phyloP scores from a whole-genome alignment of 768 basidiomycete genomes.

The Phlebiopsis flavidoalba region DNA sequence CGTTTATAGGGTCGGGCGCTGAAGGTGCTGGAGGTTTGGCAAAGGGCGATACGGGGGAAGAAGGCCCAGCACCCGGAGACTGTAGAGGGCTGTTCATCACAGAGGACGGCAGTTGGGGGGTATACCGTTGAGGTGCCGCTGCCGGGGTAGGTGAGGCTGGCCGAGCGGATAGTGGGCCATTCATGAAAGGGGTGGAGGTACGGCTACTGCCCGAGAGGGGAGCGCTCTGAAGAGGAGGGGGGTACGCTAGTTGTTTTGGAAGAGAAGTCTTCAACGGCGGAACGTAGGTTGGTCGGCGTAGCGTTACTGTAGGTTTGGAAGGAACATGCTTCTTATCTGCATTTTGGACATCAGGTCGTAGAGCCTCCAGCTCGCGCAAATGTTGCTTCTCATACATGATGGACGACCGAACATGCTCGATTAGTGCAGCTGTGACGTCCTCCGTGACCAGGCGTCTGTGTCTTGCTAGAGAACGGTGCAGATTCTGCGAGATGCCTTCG shows the following conservation, averaged over 20 bases:
- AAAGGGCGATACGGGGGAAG: conserved; percentile 32
- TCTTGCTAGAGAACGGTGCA: conserved; percentile 79
- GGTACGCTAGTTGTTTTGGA: conserved; percentile 23
- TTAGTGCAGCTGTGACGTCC: conserved; percentile 83
- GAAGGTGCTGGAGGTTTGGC: conserved; percentile 26
- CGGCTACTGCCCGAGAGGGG: conserved; percentile 5
- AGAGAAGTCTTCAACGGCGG: conserved; percentile 55
- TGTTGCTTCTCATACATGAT: conserved; percentile 90
- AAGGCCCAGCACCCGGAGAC: conserved; percentile 54
- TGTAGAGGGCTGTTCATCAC: conserved; percentile 27
- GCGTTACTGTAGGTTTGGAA: conserved; percentile 37
- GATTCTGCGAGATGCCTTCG: conserved; percentile 88
- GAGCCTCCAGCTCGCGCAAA: conserved; percentile 81
- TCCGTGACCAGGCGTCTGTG: conserved; percentile 88
- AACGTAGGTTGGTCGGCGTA: conserved; percentile 57
- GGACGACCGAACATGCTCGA: conserved; percentile 89
- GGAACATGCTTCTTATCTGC: conserved; percentile 58
- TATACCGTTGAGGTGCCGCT: neutral
- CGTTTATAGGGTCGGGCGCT: conserved; percentile 15
- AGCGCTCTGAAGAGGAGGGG: conserved; percentile 15
- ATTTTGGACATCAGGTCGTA: conserved; percentile 68
- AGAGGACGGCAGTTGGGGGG: neutral
- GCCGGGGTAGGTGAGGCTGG: neutral
- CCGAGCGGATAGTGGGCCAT: neutral
- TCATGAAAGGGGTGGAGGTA: neutral